Percentiles rank a stretch among this genome's conserved stretches.
Conservation (phyloP, 108 stramenopile genomes). For the Discostella stelligeroides region DNA sequence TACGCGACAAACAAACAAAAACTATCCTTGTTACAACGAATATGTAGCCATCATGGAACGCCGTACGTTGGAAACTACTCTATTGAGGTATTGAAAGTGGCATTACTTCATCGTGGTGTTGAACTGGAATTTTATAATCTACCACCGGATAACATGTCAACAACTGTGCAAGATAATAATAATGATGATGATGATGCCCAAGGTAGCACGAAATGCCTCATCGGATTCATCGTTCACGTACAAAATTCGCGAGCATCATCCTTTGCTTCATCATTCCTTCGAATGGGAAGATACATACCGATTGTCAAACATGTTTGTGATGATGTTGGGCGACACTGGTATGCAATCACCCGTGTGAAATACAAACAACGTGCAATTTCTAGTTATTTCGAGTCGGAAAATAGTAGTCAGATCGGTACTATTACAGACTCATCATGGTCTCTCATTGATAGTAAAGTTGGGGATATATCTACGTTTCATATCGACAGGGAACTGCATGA, state of each 20-base stretch:
- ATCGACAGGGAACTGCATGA: slow-evolving; percentile 19
- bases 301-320: slow-evolving; percentile 22
- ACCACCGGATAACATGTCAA: not conserved
- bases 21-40: slow-evolving; percentile 25
- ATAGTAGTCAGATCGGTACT: too few relatives aligned
- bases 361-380: not conserved
- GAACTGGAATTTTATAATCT: slow-evolving; percentile 32
- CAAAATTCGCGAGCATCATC: slow-evolving; percentile 7
- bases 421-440: slow-evolving; percentile 12
- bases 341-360: slow-evolving; percentile 46
- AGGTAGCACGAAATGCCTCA: not conserved
- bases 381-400: not conserved
- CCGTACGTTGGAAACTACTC: slow-evolving; percentile 48
- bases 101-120: slow-evolving; percentile 39
- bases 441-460: slow-evolving; percentile 36
- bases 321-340: slow-evolving; percentile 44
- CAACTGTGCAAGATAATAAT: not conserved
- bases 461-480: slow-evolving; percentile 4
- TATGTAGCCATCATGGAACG: slow-evolving; percentile 39
- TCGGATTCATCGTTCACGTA: slow-evolving; percentile 52
- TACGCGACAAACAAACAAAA: not conserved
- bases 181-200: slow-evolving; percentile 7
- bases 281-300: slow-evolving; percentile 25
- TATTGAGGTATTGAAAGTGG: slow-evolving; percentile 35
- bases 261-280: slow-evolving; percentile 11